phyloP scores from a whole-genome alignment of 192 early-diverging fungal species.

The Podila epicladia region DNA sequence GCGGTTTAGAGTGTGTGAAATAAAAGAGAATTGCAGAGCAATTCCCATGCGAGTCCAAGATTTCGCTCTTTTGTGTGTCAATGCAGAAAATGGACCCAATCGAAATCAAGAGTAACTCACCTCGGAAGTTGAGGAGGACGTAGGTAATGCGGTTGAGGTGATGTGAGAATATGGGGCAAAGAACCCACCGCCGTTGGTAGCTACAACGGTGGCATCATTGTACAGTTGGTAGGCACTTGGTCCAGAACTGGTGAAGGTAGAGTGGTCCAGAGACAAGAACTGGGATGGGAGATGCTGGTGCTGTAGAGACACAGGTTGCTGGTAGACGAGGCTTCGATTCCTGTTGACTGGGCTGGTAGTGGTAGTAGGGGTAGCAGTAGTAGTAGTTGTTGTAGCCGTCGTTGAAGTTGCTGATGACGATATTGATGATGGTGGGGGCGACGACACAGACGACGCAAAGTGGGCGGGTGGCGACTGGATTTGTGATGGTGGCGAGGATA shows the following conservation, averaged over 20 bases:
- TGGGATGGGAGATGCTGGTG: conserved; percentile 6
- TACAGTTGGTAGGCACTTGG: background rate
- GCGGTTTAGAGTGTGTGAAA: no score
- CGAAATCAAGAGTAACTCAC: background rate
- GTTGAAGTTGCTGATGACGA: background rate
- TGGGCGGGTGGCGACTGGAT: conserved; percentile 3
- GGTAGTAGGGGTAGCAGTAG: background rate
- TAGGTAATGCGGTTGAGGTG: background rate
- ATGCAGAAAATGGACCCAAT: no score
- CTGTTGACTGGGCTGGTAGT: background rate
- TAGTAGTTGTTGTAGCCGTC: conserved; percentile 6
- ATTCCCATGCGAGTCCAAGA: no score
- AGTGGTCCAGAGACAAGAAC: background rate
- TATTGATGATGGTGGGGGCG: conserved; percentile 1
- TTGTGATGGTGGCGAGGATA: background rate
- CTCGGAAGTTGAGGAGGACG: background rate
- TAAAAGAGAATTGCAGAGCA: no score
- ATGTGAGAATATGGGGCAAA: background rate
- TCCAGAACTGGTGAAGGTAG: background rate
- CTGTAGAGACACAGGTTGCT: background rate
- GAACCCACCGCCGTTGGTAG: background rate
- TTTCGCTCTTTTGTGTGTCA: no score
- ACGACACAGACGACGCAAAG: background rate
- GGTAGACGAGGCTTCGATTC: background rate
- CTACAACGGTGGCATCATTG: background rate